These are phyloP conservation scores for Chernovozyma aurita DNA, from an alignment of 1,139 yeast species.

Conservation along the genomic window DNA sequence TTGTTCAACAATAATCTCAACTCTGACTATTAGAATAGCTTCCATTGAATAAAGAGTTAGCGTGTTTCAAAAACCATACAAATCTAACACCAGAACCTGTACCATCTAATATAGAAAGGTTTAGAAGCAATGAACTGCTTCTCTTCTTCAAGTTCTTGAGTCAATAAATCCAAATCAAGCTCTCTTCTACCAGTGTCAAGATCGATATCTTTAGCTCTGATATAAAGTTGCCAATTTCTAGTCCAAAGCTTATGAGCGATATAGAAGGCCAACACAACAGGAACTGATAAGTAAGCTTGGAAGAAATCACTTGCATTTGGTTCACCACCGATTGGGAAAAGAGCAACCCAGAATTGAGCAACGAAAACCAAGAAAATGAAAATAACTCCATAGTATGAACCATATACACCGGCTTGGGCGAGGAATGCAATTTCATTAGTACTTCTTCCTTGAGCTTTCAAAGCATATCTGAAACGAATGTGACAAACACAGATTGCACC, in stretches of 20 bases:
- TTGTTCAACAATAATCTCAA: no score
- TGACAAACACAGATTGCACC: slow-evolving; percentile 72
- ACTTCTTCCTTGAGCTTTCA: slow-evolving; percentile 59
- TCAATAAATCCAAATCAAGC: slow-evolving; percentile 58
- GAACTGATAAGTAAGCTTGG: slow-evolving; percentile 57
- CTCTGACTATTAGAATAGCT: no score
- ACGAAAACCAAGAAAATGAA: slow-evolving; percentile 62
- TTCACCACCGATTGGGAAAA: slow-evolving; percentile 56
- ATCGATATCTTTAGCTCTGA: slow-evolving; percentile 53
- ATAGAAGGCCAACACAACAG: slow-evolving; percentile 56
- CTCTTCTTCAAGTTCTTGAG: slow-evolving; percentile 64
- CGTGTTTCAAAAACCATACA: no score
- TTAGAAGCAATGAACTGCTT: slow-evolving; percentile 45
- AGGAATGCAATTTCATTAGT: slow-evolving; percentile 64
- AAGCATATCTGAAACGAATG: slow-evolving; percentile 73
- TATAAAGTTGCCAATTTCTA: slow-evolving; percentile 45
- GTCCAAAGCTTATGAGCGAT: slow-evolving; percentile 54
- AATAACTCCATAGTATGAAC: slow-evolving; percentile 61
- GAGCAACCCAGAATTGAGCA: slow-evolving; percentile 79
- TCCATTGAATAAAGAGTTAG: no score
- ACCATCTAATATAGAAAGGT: slow-evolving; percentile 50
- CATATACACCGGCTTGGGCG: slow-evolving; percentile 65
- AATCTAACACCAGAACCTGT: slow-evolving; percentile 54
- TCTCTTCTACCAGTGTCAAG: slow-evolving; percentile 69
- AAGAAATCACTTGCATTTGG: slow-evolving; percentile 61